Percentiles rank a stretch among this genome's conserved stretches.
phyloP scores from a whole-genome alignment of 2,329 filamentous ascomycete species.

The Fusarium circinatum region DNA sequence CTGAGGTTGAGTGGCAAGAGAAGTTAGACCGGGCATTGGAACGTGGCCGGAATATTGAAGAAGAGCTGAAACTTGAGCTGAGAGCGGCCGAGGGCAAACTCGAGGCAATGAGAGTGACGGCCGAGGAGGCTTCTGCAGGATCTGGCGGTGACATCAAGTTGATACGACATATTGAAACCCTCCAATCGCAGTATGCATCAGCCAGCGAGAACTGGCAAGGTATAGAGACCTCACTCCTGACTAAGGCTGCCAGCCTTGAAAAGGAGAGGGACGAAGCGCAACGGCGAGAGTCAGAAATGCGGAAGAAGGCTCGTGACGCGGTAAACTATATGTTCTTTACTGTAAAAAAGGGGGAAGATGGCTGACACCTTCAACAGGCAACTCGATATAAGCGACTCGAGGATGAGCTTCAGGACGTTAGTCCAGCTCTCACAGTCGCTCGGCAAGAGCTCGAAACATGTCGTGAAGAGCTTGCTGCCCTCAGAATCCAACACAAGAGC shows the following conservation, averaged over 20 bases:
- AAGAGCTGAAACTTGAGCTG: conserved; percentile 82
- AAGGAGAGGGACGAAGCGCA: conserved; percentile 90
- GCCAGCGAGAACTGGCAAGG: conserved; percentile 98
- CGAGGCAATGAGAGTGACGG: conserved; percentile 83
- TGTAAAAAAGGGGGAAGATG: not conserved
- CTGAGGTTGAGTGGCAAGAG: conserved; percentile 78
- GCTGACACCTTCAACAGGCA: conserved; percentile 60
- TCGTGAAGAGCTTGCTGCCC: conserved; percentile 66
- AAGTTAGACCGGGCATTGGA: conserved; percentile 79
- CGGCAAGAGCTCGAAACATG: conserved; percentile 72
- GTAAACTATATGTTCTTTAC: conserved; percentile 60
- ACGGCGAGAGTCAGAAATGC: conserved; percentile 84
- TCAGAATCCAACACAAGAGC: conserved; percentile 73
- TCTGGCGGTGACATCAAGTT: conserved; percentile 87
- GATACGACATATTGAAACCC: conserved; percentile 90
- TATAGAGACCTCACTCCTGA: conserved; percentile 86
- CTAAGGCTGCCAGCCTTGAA: conserved; percentile 81
- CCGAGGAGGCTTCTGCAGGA: conserved; percentile 89
- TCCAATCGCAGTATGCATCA: conserved; percentile 94
- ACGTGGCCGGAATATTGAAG: conserved; percentile 72
- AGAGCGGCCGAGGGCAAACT: conserved; percentile 87
- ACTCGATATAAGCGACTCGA: conserved; percentile 73
- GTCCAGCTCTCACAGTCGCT: conserved; percentile 70
- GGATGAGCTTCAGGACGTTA: conserved; percentile 81
- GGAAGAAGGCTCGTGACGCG: conserved; percentile 88